Evolutionary conservation across 73 alveolate species (phyloP), one percentile per base, ranked within the genome.

Genomic region (Tetrahymena malaccensis): DNA sequence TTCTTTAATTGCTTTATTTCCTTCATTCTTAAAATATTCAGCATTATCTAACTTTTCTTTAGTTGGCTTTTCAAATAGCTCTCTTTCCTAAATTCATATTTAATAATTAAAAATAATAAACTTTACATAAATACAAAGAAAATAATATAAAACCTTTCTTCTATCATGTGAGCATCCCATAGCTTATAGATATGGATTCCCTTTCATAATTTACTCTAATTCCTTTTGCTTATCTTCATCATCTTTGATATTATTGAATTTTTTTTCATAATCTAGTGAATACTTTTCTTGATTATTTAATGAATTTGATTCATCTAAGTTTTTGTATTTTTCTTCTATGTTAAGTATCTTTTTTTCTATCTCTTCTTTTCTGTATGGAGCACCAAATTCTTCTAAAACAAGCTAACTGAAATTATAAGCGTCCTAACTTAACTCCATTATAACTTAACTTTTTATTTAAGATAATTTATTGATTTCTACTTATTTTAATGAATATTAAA

Each of bases 11-110:
- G 96, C 97, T 22, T 34, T 55, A 94, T 96, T 96, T 33, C 98
- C 98, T 94, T 96, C 97, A 16, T 40, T 34, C 85, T 96, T 96
- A 95, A 96, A 96, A 35, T 83, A 94, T 83, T 93, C 95, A 43
- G 96, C 94, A 55, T 96, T 96, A 40, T 95, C 96, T 40, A 96
- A 85, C 94, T 96, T 96, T 93, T 96, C 98, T 83, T 93, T 37
- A n/a, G 97, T 96, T 19, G 98, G 93, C 84, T 96, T 96, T 58
- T 96, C 98, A 94, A 85, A 96, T 25, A 96, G 40, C 83, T 96
- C 97, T 43, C 96, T 96, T 96, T 96, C 98, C 89, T 94, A 84
- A 10, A 56, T 22, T 22, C 15, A 56, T 56, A 10, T 56, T 25
- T 7, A 3, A 56, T 21, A 56, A 56, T 22, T 56, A 56, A 56